These are phyloP conservation scores for Huntiella abstrusa DNA, from an alignment of 2,329 filamentous ascomycete genomes.

Conservation along the genomic window DNA sequence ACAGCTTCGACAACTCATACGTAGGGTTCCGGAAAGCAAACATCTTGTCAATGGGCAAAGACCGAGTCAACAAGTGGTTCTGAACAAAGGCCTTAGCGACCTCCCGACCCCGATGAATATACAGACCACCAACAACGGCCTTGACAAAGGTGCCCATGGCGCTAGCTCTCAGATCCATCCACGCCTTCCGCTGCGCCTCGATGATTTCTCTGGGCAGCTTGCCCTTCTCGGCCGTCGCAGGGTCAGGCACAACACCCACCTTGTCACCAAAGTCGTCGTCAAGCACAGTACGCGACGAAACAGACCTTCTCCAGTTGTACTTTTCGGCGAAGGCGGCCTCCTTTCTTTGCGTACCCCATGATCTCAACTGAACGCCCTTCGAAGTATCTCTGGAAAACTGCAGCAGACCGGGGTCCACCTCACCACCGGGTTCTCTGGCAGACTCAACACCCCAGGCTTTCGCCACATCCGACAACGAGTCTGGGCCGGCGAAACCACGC, in stretches of 20 bases:
- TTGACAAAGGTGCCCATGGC: slow-evolving; percentile 64
- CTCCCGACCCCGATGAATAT: slow-evolving; percentile 63
- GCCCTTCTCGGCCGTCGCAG: slow-evolving; percentile 8
- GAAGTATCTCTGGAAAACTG: slow-evolving; percentile 47
- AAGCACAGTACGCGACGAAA: slow-evolving; percentile 60
- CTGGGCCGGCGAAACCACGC: slow-evolving; percentile 62
- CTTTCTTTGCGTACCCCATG: slow-evolving; percentile 32
- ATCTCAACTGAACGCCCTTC: slow-evolving; percentile 25
- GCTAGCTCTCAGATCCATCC: slow-evolving; percentile 52
- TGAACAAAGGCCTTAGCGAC: slow-evolving; percentile 68
- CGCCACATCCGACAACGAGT: slow-evolving; percentile 54
- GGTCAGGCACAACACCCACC: slow-evolving; percentile 15
- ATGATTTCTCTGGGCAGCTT: slow-evolving; percentile 12
- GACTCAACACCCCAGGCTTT: slow-evolving; percentile 81
- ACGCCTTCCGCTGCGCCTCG: slow-evolving; percentile 14
- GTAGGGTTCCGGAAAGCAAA: slow-evolving; percentile 77
- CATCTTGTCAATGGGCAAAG: slow-evolving; percentile 55
- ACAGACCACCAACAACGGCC: slow-evolving; percentile 67
- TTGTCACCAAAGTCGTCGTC: slow-evolving; percentile 70
- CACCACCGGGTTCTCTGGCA: slow-evolving; percentile 69
- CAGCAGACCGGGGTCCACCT: slow-evolving; percentile 80
- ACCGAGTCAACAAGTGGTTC: slow-evolving; percentile 64
- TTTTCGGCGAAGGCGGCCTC: slow-evolving; percentile 28
- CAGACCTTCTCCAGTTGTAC: slow-evolving; percentile 43
- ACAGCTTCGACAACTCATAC: slow-evolving; percentile 65